Evolutionary conservation across 768 basidiomycete species (phyloP).

Genomic region (Suillus paluster): DNA sequence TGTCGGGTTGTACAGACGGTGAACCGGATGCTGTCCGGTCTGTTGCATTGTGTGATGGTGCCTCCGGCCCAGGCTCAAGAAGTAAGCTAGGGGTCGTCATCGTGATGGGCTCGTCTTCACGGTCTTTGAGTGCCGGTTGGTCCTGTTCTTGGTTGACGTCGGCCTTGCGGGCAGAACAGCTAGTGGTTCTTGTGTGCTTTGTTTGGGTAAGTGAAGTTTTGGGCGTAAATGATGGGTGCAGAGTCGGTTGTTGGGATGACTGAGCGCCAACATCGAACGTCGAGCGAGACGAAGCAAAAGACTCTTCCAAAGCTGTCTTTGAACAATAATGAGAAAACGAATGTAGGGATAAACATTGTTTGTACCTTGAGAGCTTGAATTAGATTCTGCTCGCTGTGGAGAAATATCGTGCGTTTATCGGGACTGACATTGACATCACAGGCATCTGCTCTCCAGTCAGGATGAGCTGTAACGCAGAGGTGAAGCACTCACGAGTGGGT

Average conservation of each 20-base stretch:
- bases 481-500: constrained; percentile 63
- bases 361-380: constrained; percentile 77
- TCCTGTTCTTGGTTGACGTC: constrained; percentile 7
- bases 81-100: constrained; percentile 18
- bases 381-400: constrained; percentile 86
- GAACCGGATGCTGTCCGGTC: constrained; percentile 19
- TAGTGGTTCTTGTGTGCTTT: constrained; percentile 6
- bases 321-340: constrained; percentile 4
- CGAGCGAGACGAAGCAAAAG: constrained; percentile 72
- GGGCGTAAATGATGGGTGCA: neutral
- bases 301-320: constrained; percentile 67
- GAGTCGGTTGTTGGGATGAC: constrained; percentile 21
- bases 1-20: constrained; percentile 16
- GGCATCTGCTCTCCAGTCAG: constrained; percentile 48
- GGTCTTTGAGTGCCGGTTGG: neutral
- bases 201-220: constrained; percentile 20
- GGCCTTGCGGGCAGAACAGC: neutral
- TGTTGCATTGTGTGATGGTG: constrained; percentile 1
- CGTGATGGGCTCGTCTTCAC: constrained; percentile 7
- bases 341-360: neutral
- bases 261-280: constrained; percentile 61
- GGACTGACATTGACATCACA: constrained; percentile 96
- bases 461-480: neutral
- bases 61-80: constrained; percentile 13
- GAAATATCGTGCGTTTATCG: constrained; percentile 93